Base-by-base conservation (phyloP, 192 early-diverging fungal species). In the Coemansia sp. region DNA sequence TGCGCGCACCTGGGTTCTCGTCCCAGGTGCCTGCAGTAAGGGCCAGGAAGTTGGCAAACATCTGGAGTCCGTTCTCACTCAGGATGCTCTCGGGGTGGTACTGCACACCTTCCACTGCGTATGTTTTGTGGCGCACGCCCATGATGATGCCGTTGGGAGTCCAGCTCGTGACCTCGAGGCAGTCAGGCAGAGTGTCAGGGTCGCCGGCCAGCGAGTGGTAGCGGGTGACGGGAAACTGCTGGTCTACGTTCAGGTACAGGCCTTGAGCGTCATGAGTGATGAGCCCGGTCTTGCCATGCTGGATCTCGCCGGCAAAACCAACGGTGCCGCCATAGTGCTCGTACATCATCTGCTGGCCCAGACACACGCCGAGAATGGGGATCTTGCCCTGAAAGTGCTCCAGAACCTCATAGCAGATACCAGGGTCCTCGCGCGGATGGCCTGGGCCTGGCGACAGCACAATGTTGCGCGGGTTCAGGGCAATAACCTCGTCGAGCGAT, bases 21-120 rank as follows among this genome's bases (percentile, higher is more conserved):
- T 82, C 83, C 97, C 97, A 99, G 17, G 62, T 85, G 53, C 95
- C 97, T 33, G 93, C 94, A 34, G 83, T 72, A 67, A 97, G 90
- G 33, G 60, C 57, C 66, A 99, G 76, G 70, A 99, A 99, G 82
- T 98, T 98, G 55, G 74, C 80, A 69, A 99, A 85, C 82, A 99
- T 88, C 11, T 69, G 78, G 57, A 88, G 82, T 26, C 97, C 97
- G 59, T 93, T 81, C 67, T 99, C 93, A 65, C 91, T 93, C 33
- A 97, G 84, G 55, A 99, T 95, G 79, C 91, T 92, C 80, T 99
- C 97, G 0, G 97, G 97, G 69, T 99, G 97, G 82, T 88, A 99
- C 76, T 99, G 97, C 10, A 99, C 90, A 46, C 97, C 95, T 77
- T 98, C 95, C 27, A 99, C 83, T 3, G 94, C 87, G 58, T 77